Conservation (phyloP, 345 rosid species). For the Brassica nigra region DNA sequence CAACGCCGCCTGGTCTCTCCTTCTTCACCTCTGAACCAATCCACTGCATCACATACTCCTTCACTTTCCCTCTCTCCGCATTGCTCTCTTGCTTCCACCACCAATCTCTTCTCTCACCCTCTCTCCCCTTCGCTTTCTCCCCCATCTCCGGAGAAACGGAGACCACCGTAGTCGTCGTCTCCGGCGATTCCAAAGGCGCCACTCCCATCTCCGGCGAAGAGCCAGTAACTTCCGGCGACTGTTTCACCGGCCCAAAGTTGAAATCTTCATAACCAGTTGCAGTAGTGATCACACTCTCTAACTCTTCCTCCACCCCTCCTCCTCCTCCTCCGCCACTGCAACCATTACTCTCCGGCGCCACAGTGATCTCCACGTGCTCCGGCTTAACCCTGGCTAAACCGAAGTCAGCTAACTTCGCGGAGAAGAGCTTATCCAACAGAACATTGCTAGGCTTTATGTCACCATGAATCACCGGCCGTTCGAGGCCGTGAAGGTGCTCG, state of each 20-base stretch:
- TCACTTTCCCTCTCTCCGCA: conserved; percentile 55
- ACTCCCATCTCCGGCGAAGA: conserved; percentile 54
- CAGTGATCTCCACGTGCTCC: conserved; percentile 44
- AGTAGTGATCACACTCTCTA: conserved; percentile 67
- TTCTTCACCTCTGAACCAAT: conserved; percentile 80
- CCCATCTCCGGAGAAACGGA: conserved; percentile 42
- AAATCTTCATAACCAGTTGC: conserved; percentile 44
- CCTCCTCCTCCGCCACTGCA: conserved; percentile 31
- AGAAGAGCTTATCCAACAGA: conserved; percentile 65
- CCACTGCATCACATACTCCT: conserved; percentile 97
- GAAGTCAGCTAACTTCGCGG: conserved; percentile 84
- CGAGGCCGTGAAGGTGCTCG: conserved; percentile 66
- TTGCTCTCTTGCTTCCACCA: conserved; percentile 72
- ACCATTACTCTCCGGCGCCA: conserved; percentile 38
- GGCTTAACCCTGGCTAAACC: conserved; percentile 78
- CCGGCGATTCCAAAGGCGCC: neutral
- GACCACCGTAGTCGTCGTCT: conserved; percentile 24
- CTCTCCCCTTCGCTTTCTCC: conserved; percentile 44
- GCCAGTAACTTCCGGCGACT: neutral
- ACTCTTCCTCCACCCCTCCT: conserved; percentile 43
- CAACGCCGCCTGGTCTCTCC: conserved; percentile 65
- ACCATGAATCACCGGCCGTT: conserved; percentile 87
- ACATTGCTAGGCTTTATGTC: conserved; percentile 92
- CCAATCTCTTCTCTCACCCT: conserved; percentile 52
- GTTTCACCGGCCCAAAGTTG: neutral